phyloP scores from a whole-genome alignment of 106 monocot species.

The Agapanthus africanus region DNA sequence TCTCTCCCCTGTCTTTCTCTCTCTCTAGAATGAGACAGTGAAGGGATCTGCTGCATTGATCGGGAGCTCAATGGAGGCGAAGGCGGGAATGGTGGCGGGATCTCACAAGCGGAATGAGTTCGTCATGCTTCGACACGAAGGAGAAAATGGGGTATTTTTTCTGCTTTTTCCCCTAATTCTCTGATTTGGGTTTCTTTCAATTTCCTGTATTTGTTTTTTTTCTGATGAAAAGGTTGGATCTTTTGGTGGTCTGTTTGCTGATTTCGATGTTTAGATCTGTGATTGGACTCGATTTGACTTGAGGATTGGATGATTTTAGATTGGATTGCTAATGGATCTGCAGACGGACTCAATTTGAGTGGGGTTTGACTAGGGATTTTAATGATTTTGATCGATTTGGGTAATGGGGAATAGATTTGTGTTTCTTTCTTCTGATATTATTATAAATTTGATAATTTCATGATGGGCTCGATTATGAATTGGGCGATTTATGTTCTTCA shows the following conservation, averaged over 20 bases:
- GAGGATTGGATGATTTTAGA: background rate
- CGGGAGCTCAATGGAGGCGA: conserved; percentile 54
- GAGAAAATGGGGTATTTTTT: conserved; percentile 41
- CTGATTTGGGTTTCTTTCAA: background rate
- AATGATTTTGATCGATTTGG: background rate
- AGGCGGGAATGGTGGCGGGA: conserved; percentile 80
- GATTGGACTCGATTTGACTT: background rate
- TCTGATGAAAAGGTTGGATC: background rate
- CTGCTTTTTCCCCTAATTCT: conserved; percentile 15
- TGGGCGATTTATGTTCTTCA: background rate
- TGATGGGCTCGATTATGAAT: background rate
- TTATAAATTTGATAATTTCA: background rate
- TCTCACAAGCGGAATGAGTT: conserved; percentile 81
- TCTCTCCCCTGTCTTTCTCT: no score
- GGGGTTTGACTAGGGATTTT: background rate
- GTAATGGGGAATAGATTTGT: background rate
- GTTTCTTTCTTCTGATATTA: background rate
- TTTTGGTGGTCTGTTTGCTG: background rate
- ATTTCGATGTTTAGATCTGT: background rate
- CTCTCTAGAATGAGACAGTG: background rate
- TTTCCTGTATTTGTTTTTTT: background rate
- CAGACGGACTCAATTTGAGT: background rate
- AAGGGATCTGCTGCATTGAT: background rate
- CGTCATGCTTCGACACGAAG: conserved; percentile 71
- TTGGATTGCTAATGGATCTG: background rate